phyloP scores from a whole-genome alignment of 805 yeast genomes.

The Metschnikowia peoriensis region DNA sequence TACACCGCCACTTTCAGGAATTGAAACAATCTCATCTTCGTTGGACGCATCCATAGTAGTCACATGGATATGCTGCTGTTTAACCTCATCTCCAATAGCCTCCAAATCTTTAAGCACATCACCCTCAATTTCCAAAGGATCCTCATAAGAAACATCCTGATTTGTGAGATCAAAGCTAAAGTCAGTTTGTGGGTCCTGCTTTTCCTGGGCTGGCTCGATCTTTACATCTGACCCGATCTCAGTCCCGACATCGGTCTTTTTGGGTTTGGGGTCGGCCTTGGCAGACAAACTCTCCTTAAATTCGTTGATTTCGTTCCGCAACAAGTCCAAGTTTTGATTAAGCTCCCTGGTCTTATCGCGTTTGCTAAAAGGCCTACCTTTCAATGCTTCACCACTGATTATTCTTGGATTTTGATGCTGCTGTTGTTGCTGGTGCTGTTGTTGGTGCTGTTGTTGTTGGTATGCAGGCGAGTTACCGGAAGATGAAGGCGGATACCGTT shows the following conservation, averaged over 20 bases:
- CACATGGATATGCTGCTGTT: neutral
- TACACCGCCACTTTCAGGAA: neutral
- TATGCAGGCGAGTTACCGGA: too few relatives aligned
- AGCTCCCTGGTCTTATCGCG: constrained; percentile 34
- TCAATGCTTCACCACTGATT: neutral
- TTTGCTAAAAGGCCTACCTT: constrained; percentile 2
- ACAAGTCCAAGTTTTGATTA: constrained; percentile 40
- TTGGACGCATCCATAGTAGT: neutral
- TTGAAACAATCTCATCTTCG: constrained; percentile 2
- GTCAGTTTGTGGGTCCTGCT: constrained; percentile 18
- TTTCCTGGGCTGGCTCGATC: neutral
- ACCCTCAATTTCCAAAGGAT: constrained; percentile 35
- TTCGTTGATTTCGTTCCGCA: constrained; percentile 43
- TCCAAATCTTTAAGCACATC: constrained; percentile 27
- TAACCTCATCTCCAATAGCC: neutral
- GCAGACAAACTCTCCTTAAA: constrained; percentile 41
- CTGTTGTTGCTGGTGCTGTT: too few relatives aligned
- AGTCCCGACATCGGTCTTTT: neutral
- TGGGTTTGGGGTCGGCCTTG: constrained; percentile 1
- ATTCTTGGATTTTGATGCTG: neutral
- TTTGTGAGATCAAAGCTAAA: constrained; percentile 40
- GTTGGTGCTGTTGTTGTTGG: too few relatives aligned
- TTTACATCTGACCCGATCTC: neutral
- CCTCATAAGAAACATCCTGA: constrained; percentile 41
- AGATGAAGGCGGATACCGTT: neutral